Percentiles rank a stretch among this genome's conserved stretches.
These are phyloP conservation scores for Panellus pusillus DNA, from an alignment of 768 basidiomycete genomes.

Conservation along the genomic window DNA sequence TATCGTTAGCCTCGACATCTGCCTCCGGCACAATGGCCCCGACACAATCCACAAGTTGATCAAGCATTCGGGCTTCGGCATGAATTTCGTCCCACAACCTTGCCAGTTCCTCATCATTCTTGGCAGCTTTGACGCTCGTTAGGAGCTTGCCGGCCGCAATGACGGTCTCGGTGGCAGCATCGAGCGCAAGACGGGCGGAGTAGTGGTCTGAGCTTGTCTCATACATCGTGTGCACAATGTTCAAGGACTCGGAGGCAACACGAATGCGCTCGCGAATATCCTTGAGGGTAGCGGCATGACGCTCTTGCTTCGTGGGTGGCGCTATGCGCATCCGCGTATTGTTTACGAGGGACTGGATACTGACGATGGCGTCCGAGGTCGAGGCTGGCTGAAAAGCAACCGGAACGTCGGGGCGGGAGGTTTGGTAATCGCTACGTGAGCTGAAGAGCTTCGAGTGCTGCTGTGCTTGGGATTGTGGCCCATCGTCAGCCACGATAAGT, in stretches of 20 bases:
- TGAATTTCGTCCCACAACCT: slow-evolving; percentile 8
- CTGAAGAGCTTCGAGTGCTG: slow-evolving; percentile 18
- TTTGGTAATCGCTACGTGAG: slow-evolving; percentile 10
- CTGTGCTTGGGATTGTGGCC: slow-evolving; percentile 11
- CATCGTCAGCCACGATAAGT: slow-evolving; percentile 1
- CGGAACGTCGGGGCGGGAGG: slow-evolving; percentile 7
- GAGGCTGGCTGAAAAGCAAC: slow-evolving; percentile 9
- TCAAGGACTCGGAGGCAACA: slow-evolving; percentile 1
- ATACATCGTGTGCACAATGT: slow-evolving; percentile 4
- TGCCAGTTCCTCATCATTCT: slow-evolving; percentile 4
- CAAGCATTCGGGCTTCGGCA: slow-evolving; percentile 9
- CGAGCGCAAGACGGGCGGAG: slow-evolving; percentile 7
- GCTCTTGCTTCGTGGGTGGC: slow-evolving; percentile 11
- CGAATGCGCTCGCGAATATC: slow-evolving; percentile 9
- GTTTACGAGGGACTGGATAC: slow-evolving; percentile 6
- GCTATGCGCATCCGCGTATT: slow-evolving; percentile 1
- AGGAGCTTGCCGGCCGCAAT: slow-evolving; percentile 11
- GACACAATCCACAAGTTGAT: slow-evolving; percentile 14
- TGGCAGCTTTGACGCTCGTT: slow-evolving; percentile 10
- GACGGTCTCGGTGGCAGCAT: slow-evolving; percentile 13
- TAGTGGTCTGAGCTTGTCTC: slow-evolving; percentile 8
- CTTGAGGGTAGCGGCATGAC: slow-evolving; percentile 6
- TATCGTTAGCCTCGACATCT: slow-evolving; percentile 2
- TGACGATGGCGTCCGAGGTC: slow-evolving; percentile 4
- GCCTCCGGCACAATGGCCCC: slow-evolving; percentile 9